Evolutionary conservation across 1,139 yeast species (phyloP).

Genomic region (Kodamaea arcana): DNA sequence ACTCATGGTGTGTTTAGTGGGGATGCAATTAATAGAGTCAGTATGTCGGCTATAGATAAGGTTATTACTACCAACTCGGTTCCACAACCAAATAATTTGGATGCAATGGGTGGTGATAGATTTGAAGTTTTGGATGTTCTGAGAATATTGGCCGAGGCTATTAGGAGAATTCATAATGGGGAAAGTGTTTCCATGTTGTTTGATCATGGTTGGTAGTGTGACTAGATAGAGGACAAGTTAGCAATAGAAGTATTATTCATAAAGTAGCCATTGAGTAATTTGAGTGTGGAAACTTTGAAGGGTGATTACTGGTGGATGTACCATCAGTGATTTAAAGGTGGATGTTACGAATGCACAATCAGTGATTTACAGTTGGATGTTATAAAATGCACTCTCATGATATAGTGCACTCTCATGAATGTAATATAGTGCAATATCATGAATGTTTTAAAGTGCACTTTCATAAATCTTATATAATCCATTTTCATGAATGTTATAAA

Average conservation of each 20-base stretch:
- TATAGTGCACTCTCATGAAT: no score
- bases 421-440: no score
- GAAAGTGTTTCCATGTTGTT: slow-evolving; percentile 92
- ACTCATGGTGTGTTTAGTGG: slow-evolving; percentile 95
- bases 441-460: no score
- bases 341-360: no score
- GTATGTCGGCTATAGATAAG: slow-evolving; percentile 70
- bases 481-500: no score
- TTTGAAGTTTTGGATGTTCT: slow-evolving; percentile 86
- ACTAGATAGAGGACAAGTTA: background rate
- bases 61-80: slow-evolving; percentile 90
- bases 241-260: background rate
- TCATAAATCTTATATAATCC: no score
- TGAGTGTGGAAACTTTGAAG: no score
- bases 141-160: slow-evolving; percentile 86
- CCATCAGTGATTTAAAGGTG: no score
- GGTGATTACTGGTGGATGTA: no score
- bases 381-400: no score
- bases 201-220: slow-evolving; percentile 68
- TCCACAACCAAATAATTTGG: slow-evolving; percentile 65
- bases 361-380: no score
- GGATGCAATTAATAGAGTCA: slow-evolving; percentile 75
- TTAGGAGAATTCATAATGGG: slow-evolving; percentile 93
- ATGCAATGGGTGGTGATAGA: slow-evolving; percentile 50
- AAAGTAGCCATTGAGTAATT: no score